These are phyloP conservation scores for Nitzschia sp. DNA, from an alignment of 108 stramenopile species.

Conservation along the genomic window DNA sequence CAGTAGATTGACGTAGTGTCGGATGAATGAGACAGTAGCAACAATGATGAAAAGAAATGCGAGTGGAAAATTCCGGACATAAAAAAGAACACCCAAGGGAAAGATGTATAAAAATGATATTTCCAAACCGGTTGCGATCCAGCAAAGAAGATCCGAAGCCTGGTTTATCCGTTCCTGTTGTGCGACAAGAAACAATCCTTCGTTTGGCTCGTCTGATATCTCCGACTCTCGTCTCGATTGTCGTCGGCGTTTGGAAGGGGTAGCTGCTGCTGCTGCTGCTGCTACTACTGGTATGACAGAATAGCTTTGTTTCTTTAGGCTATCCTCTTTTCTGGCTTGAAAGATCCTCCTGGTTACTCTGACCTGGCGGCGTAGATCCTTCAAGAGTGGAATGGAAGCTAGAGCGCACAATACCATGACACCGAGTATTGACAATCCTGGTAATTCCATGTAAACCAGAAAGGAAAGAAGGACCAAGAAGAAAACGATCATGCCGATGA, in stretches of 20 bases:
- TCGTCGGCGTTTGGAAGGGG: not conserved
- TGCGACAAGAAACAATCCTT: conserved; percentile 43
- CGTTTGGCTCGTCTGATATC: not conserved
- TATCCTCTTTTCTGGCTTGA: not conserved
- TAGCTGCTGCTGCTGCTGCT: not conserved
- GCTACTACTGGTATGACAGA: too few relatives aligned
- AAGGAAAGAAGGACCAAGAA: not conserved
- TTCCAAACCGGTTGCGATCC: conserved; percentile 43
- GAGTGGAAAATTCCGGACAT: conserved; percentile 3
- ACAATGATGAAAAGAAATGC: conserved; percentile 19
- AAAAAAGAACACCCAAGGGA: conserved; percentile 46
- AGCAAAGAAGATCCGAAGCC: conserved; percentile 51
- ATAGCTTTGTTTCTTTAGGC: not conserved
- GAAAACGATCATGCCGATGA: conserved; percentile 11
- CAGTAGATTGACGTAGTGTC: conserved; percentile 30
- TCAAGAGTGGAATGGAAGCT: not conserved
- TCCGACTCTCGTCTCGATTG: not conserved
- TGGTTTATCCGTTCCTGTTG: conserved; percentile 39
- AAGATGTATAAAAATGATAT: conserved; percentile 49
- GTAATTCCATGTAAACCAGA: not conserved
- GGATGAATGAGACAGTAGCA: conserved; percentile 20
- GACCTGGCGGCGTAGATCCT: not conserved
- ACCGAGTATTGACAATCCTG: not conserved
- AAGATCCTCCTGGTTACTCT: not conserved
- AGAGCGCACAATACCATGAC: not conserved